A percentile compares a stretch with the other conserved stretches of the same genome.
Evolutionary conservation across 257 asterid genomes (phyloP).

Genomic region (Plantago elongata): DNA sequence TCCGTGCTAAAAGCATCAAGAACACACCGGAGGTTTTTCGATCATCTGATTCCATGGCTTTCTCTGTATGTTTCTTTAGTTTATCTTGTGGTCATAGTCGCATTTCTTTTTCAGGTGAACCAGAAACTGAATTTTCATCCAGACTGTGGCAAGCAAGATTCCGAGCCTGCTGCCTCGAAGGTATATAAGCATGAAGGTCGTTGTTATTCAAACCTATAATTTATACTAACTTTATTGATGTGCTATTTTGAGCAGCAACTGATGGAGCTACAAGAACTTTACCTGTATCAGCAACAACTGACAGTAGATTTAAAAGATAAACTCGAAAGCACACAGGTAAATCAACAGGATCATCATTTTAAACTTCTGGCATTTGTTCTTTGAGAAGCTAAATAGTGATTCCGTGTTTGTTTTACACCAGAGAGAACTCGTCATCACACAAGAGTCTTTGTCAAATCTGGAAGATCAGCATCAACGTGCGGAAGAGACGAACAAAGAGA

Average conservation of each 20-base stretch:
- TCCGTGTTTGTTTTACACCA: slow-evolving; percentile 21
- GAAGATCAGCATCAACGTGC: slow-evolving; percentile 33
- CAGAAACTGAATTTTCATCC: slow-evolving; percentile 40
- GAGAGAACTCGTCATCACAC: slow-evolving; percentile 37
- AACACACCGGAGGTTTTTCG: slow-evolving; percentile 54
- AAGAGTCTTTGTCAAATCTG: slow-evolving; percentile 34
- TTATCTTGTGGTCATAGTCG: neutral
- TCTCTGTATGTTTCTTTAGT: neutral
- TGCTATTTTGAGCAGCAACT: slow-evolving; percentile 32
- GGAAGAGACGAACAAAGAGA: slow-evolving; percentile 32
- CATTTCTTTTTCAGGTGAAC: slow-evolving; percentile 35
- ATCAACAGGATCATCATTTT: slow-evolving; percentile 2
- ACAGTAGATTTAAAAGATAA: slow-evolving; percentile 37
- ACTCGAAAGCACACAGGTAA: slow-evolving; percentile 45
- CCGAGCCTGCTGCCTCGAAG: neutral
- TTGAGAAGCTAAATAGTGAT: slow-evolving; percentile 1
- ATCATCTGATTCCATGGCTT: neutral
- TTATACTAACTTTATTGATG: neutral
- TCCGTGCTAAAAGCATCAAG: slow-evolving; percentile 51
- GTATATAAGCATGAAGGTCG: neutral
- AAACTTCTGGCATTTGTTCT: neutral
- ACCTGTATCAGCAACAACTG: slow-evolving; percentile 40
- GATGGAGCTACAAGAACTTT: slow-evolving; percentile 41
- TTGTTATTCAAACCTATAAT: neutral
- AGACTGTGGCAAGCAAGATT: slow-evolving; percentile 46